Base-by-base conservation (phyloP, 1,284 basidiomycete genomes). In the Puccinia novopanici region DNA sequence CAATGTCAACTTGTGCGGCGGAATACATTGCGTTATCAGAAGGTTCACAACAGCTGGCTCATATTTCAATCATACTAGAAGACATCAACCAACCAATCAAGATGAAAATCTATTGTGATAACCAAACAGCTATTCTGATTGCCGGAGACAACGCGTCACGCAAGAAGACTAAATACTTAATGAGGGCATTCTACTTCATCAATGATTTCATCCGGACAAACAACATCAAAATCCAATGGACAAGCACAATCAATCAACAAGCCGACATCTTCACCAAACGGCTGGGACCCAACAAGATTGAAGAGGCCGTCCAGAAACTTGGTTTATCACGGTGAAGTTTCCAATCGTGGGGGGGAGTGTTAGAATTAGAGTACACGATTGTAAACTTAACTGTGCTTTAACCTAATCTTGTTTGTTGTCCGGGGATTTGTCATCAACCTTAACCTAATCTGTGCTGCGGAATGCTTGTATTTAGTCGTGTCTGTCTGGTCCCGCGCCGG, bases 31-130 rank as follows among this genome's bases (percentile, higher is more conserved):
- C 45, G 2, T 22, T 68, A 8, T 68, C 65, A 9, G 65, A 68
- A 10, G 65, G 65, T 4, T 24, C 40, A 24, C 40, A 68, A 24
- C 19, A 24, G 2, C 22, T 68, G 24, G 40, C 65, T 3, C 65
- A 68, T 4, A n/a, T 68, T 2, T 15, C 22, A n/a, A 68, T 45
- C 42, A 9, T 68, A 15, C 12, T 68, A 1, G 24, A 27, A 22
- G 65, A 68, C 10, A 17, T 68, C 3, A 22, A 68, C 5, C n/a
- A 24, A 22, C 40, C 4, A 22, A 37, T 45, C 45, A 45, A 45
- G 45, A 45, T 45, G 45, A 24, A 68, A 68, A 59, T 75, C 2
- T 75, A n/a, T 15, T 75, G 72, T 45, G 55, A 75, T 45, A 75
- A 75, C 45, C 27, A 59, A 34, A 27, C 72, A 9, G 57, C 72